Evolutionary conservation across 1,284 basidiomycete species (phyloP), one percentile per base, ranked within the genome.

Genomic region (Apiotrichum gamsii): DNA sequence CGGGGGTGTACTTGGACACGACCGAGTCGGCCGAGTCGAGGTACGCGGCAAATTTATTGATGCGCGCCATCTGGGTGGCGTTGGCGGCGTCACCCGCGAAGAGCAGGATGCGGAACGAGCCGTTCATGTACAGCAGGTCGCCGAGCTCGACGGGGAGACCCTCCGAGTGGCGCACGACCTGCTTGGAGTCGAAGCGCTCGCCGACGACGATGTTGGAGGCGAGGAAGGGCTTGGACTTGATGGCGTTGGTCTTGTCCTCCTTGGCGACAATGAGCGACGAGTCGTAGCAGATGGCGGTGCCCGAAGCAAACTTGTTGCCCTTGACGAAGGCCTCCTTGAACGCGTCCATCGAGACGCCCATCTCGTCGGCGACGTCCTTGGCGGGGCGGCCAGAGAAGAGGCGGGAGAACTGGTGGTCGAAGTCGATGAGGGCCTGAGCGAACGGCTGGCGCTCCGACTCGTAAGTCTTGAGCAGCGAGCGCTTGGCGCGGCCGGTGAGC

Each of bases 381-480:
- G 47, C 47, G 14, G 49, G 49, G n/a, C 51, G 47, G 35, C 54
- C 54, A 11, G 54, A 56, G 35, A 64, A 62, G 40, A 65, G 59
- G n/a, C 61, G 54, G 9, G 65, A 52, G 43, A 67, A 62, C 41
- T 59, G 52, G 41, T 58, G 57, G 51, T 67, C 65, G 42, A 63
- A 61, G 42, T 64, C 60, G 39, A 67, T 67, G 40, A 67, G 54
- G 15, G 59, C 53, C 45, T 65, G 57, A 3, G 57, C 63, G 33
- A 54, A 52, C 11, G 43, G 55, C 45, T 56, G 48, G 21, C 74
- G 75, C 65, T 77, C 78, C 53, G 67, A 72, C 38, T 67, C 67
- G 58, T 76, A 78, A 2, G 73, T 69, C 14, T 70, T 61, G 14
- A 78, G 70, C 3, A 78, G 59, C 13, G 64, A 56, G 5, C 65